These are phyloP conservation scores for Talaromyces sp. DNA, from an alignment of 2,329 filamentous ascomycete genomes.

Conservation along the genomic window DNA sequence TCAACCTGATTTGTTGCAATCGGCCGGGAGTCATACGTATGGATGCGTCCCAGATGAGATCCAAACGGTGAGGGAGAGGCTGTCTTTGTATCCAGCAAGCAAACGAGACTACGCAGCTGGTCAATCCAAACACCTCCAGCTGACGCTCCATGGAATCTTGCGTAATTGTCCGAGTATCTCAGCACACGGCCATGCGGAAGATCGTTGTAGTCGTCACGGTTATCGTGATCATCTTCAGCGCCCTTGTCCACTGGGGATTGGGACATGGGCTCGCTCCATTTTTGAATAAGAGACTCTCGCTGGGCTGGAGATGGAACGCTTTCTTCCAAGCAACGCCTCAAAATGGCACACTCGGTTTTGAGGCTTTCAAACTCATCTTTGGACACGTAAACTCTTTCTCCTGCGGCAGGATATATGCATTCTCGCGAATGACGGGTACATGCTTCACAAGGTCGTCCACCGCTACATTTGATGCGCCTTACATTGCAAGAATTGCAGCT, in stretches of 20 bases:
- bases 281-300: slow-evolving; percentile 9
- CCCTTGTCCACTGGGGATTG: background rate
- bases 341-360: slow-evolving; percentile 32
- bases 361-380: slow-evolving; percentile 40
- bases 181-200: slow-evolving; percentile 38
- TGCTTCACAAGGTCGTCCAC: slow-evolving; percentile 45
- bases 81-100: slow-evolving; percentile 26
- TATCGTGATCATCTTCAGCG: background rate
- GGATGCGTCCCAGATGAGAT: slow-evolving; percentile 41
- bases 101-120: slow-evolving; percentile 45
- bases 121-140: slow-evolving; percentile 49
- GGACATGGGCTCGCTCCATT: background rate
- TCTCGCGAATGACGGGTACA: slow-evolving; percentile 41
- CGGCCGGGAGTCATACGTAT: slow-evolving; percentile 44
- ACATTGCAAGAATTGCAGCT: slow-evolving; percentile 53
- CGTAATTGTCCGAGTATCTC: slow-evolving; percentile 40
- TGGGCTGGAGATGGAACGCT: slow-evolving; percentile 9
- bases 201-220: slow-evolving; percentile 6
- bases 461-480: slow-evolving; percentile 50
- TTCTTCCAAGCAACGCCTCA: slow-evolving; percentile 27
- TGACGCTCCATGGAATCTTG: slow-evolving; percentile 46
- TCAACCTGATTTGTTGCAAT: slow-evolving; percentile 34
- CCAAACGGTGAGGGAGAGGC: slow-evolving; percentile 17
- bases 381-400: slow-evolving; percentile 42
- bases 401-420: slow-evolving; percentile 43